These are phyloP conservation scores for Cylindrodendrum hubeiense DNA, from an alignment of 2,329 filamentous ascomycete genomes.

Conservation along the genomic window DNA sequence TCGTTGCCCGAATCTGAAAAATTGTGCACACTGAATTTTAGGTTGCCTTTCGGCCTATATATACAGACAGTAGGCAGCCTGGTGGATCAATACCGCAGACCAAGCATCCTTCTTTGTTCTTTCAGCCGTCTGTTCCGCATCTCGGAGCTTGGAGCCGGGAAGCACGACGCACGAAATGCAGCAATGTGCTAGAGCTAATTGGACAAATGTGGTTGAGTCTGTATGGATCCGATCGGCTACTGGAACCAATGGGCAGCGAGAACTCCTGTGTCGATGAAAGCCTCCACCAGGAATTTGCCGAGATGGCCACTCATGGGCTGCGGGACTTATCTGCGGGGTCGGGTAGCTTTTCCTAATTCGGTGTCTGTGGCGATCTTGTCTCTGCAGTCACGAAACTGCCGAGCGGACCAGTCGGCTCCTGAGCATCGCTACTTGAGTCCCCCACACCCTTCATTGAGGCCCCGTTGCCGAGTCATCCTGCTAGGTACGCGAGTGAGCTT, in stretches of 20 bases:
- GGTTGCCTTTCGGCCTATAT: neutral
- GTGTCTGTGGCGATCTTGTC: neutral
- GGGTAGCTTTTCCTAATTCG: neutral
- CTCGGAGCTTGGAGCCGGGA: neutral
- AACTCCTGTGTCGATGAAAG: neutral
- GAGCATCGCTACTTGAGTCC: neutral
- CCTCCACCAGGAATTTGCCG: constrained; percentile 26
- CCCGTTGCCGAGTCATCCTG: neutral
- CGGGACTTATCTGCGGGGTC: neutral
- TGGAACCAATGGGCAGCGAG: constrained; percentile 4
- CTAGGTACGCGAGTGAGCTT: neutral
- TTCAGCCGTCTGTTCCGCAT: neutral
- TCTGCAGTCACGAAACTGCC: constrained; percentile 2
- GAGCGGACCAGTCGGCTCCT: constrained; percentile 15
- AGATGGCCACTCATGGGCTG: constrained; percentile 25
- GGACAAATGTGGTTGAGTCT: neutral
- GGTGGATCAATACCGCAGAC: neutral
- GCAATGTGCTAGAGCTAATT: no score
- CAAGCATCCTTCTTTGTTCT: no score
- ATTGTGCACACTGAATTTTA: neutral
- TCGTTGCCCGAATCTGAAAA: neutral
- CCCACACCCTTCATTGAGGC: neutral
- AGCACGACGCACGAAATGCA: neutral
- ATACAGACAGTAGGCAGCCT: neutral
- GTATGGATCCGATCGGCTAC: constrained; percentile 2